Conservation (phyloP, 1,139 yeast genomes). For the Taphrina deformans region DNA sequence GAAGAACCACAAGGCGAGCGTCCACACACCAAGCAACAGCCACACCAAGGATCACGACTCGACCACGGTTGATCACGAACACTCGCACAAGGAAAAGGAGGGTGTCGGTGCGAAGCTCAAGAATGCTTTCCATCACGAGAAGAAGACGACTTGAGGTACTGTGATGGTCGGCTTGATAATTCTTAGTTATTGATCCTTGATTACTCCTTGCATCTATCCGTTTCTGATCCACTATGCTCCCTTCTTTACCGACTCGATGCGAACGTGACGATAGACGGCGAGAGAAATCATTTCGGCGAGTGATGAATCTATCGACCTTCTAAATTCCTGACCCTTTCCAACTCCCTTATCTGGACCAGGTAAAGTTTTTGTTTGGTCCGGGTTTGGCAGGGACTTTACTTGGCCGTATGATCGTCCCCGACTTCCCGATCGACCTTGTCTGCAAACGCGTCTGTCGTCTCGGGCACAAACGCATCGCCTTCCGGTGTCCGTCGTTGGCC, state of each 20-base stretch:
- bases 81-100: slow-evolving; percentile 3
- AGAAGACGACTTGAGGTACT: not conserved
- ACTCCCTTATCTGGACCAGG: too few species aligned
- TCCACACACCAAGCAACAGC: not conserved
- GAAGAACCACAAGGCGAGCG: slow-evolving; percentile 9
- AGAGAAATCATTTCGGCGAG: too few species aligned
- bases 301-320: too few species aligned
- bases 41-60: not conserved
- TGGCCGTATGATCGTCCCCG: slow-evolving; percentile 13
- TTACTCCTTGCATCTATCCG: too few species aligned
- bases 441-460: slow-evolving; percentile 8
- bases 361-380: too few species aligned
- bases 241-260: too few species aligned
- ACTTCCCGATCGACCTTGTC: slow-evolving; percentile 5
- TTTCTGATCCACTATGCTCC: too few species aligned
- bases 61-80: not conserved
- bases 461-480: not conserved
- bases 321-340: too few species aligned
- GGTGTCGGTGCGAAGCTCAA: slow-evolving; percentile 9
- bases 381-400: too few species aligned
- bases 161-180: too few species aligned
- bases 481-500: not conserved
- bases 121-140: slow-evolving; percentile 4
- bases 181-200: too few species aligned
- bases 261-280: too few species aligned